A percentile compares a stretch with the other conserved stretches of the same genome.
These are phyloP conservation scores for Paecilomyces sp. DNA, from an alignment of 2,329 filamentous ascomycete genomes.

Conservation along the genomic window DNA sequence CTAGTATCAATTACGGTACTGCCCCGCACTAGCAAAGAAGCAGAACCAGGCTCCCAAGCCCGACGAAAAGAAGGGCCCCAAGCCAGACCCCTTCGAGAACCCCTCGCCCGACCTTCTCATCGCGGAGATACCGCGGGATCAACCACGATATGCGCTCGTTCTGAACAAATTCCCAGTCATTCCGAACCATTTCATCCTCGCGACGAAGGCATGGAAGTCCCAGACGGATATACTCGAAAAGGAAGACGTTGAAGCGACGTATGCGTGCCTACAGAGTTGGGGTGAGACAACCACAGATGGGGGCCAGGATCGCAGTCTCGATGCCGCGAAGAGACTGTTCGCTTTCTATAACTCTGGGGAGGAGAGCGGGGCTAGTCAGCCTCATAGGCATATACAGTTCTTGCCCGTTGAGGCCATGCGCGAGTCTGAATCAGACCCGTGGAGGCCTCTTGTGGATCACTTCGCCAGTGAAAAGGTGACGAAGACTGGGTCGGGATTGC, in stretches of 20 bases:
- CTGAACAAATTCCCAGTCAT: slow-evolving; percentile 45
- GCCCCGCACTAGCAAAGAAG: slow-evolving; percentile 41
- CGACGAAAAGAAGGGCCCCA: slow-evolving; percentile 15
- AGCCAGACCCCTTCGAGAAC: slow-evolving; percentile 39
- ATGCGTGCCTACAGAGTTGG: slow-evolving; percentile 38
- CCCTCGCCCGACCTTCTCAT: slow-evolving; percentile 37
- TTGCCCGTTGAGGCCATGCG: slow-evolving; percentile 40
- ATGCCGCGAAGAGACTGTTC: slow-evolving; percentile 26
- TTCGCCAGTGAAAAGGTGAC: slow-evolving; percentile 8
- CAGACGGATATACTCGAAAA: slow-evolving; percentile 39
- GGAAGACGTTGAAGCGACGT: slow-evolving; percentile 34
- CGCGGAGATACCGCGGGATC: slow-evolving; percentile 27
- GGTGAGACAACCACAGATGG: slow-evolving; percentile 3
- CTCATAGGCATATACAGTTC: slow-evolving; percentile 42
- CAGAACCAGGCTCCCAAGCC: slow-evolving; percentile 20
- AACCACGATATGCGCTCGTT: slow-evolving; percentile 33
- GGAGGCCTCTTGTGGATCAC: slow-evolving; percentile 44
- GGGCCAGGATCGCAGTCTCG: neutral
- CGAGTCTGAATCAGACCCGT: slow-evolving; percentile 25
- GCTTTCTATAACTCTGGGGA: slow-evolving; percentile 45
- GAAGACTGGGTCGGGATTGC: slow-evolving; percentile 13
- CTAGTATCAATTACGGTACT: slow-evolving; percentile 44
- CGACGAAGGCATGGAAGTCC: slow-evolving; percentile 36
- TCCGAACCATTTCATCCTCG: slow-evolving; percentile 42
- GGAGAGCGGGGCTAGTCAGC: slow-evolving; percentile 42